These are phyloP conservation scores for Castanea crenata DNA, from an alignment of 306 rosid species.

Conservation along the genomic window DNA sequence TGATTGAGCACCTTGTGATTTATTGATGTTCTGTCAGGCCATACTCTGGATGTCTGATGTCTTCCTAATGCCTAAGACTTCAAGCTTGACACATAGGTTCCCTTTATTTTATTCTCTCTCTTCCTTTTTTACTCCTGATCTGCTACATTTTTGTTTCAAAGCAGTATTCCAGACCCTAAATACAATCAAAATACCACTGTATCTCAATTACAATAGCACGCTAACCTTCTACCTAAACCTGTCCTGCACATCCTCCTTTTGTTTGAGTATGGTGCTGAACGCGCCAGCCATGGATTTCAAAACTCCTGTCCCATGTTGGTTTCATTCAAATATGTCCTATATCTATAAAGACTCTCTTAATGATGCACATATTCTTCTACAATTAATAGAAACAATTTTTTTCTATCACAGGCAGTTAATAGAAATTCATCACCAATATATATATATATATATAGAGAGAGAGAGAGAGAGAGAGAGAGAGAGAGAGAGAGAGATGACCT, in stretches of 20 bases:
- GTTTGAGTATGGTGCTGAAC: neutral
- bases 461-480: constrained; percentile 14
- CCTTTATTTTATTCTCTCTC: neutral
- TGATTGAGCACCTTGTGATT: neutral
- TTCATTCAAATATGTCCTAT: neutral
- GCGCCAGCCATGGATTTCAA: neutral
- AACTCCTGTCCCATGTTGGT: neutral
- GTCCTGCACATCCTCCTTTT: neutral
- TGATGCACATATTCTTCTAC: neutral
- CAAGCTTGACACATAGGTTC: neutral
- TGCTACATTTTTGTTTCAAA: neutral
- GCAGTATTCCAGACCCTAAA: neutral
- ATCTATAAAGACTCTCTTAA: neutral
- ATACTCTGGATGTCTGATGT: neutral
- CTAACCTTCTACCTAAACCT: neutral
- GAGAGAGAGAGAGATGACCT: constrained; percentile 14
- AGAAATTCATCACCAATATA: neutral
- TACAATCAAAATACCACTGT: neutral
- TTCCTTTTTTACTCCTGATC: neutral
- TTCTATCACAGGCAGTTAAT: neutral
- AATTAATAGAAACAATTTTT: neutral
- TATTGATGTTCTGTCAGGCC: neutral
- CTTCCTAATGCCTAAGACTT: neutral
- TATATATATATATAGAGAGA: neutral
- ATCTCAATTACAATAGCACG: neutral